Evolutionary conservation across 768 basidiomycete genomes (phyloP).

Genomic region (Leccinellum luteum): DNA sequence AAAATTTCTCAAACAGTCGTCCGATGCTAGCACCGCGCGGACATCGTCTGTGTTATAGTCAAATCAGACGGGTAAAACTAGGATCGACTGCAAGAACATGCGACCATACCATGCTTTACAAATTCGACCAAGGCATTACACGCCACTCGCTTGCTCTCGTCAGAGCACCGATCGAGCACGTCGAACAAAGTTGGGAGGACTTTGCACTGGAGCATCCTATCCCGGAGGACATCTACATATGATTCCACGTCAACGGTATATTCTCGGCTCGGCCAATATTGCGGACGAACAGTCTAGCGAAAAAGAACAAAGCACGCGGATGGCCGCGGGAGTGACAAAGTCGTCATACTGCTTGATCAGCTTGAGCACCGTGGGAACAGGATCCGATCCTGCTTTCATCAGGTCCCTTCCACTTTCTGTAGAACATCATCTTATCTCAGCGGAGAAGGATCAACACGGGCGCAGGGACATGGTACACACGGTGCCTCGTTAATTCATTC

Average conservation of each 20-base stretch:
- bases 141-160: conserved; percentile 13
- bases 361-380: conserved; percentile 15
- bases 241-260: neutral
- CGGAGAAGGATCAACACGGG: neutral
- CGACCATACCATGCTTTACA: conserved; percentile 17
- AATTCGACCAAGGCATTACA: conserved; percentile 16
- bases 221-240: conserved; percentile 18
- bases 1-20: conserved; percentile 11
- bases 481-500: conserved; percentile 10
- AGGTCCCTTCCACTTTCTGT: conserved; percentile 4
- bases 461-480: conserved; percentile 2
- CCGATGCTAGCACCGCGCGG: neutral
- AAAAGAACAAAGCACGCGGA: conserved; percentile 22
- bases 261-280: neutral
- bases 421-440: neutral
- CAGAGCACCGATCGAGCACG: conserved; percentile 20
- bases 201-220: conserved; percentile 12
- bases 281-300: conserved; percentile 18
- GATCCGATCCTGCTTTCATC: conserved; percentile 7
- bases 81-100: neutral
- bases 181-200: conserved; percentile 18
- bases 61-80: neutral
- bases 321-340: conserved; percentile 30
- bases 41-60: conserved; percentile 9
- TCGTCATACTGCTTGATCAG: conserved; percentile 23